Conservation (phyloP, 2,329 filamentous ascomycete species). For the Periconia macrospinosa region DNA sequence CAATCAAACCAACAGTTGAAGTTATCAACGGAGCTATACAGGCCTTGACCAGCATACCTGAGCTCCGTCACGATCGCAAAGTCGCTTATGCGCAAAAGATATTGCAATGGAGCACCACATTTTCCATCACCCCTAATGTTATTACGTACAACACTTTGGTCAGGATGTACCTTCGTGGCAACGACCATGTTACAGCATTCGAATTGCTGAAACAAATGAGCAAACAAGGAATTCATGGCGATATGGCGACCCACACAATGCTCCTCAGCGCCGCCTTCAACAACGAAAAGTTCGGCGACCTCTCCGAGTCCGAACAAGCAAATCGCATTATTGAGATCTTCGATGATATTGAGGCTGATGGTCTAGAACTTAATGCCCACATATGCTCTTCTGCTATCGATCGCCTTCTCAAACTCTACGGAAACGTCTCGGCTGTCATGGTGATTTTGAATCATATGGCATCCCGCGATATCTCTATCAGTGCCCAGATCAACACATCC, state of each 20-base stretch:
- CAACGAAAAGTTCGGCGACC: constrained; percentile 49
- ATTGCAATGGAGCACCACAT: constrained; percentile 46
- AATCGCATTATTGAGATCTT: constrained; percentile 59
- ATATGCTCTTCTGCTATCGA: constrained; percentile 73
- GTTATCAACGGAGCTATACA: constrained; percentile 70
- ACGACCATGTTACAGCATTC: constrained; percentile 53
- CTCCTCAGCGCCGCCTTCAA: constrained; percentile 64
- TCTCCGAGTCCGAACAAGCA: constrained; percentile 54
- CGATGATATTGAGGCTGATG: constrained; percentile 55
- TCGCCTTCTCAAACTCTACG: constrained; percentile 56
- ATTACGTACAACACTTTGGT: constrained; percentile 70
- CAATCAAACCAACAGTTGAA: constrained; percentile 62
- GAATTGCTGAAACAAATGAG: constrained; percentile 64
- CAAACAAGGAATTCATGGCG: constrained; percentile 56
- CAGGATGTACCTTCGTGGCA: constrained; percentile 57
- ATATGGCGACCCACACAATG: constrained; percentile 73
- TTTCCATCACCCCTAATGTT: constrained; percentile 51
- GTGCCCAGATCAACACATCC: constrained; percentile 72
- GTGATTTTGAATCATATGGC: constrained; percentile 67
- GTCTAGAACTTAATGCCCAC: constrained; percentile 62
- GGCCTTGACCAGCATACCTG: neutral
- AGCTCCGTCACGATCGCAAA: constrained; percentile 46
- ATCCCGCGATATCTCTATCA: constrained; percentile 54
- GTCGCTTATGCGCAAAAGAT: constrained; percentile 40
- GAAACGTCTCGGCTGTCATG: constrained; percentile 56